phyloP scores from a whole-genome alignment of 1,139 yeast species.

The Candida frijolesensis region DNA sequence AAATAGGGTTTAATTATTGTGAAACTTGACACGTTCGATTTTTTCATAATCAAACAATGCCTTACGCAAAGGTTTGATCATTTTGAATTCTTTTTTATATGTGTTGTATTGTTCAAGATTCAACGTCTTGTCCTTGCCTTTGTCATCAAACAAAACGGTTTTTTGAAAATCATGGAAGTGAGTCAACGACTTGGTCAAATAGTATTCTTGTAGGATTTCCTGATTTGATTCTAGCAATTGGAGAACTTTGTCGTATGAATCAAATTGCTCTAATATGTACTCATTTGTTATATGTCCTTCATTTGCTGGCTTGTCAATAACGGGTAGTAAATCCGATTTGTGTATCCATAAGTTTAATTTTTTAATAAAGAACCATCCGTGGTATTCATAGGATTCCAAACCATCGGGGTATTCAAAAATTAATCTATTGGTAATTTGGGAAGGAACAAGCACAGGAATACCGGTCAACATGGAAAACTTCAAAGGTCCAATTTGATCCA shows the following conservation, averaged over 20 bases:
- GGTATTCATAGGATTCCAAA: conserved; percentile 21
- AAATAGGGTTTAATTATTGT: conserved; percentile 8
- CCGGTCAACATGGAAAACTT: conserved; percentile 35
- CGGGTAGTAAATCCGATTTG: conserved; percentile 17
- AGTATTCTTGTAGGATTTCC: conserved; percentile 32
- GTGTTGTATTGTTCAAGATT: conserved; percentile 14
- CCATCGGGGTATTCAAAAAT: conserved; percentile 30
- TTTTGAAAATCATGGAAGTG: conserved; percentile 30
- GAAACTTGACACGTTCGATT: conserved; percentile 25
- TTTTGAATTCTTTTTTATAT: conserved; percentile 22
- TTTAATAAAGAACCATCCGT: conserved; percentile 24
- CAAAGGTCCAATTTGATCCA: conserved; percentile 37
- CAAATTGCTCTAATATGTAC: conserved; percentile 10
- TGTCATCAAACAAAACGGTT: conserved; percentile 25
- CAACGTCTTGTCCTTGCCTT: conserved; percentile 21
- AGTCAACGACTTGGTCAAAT: conserved; percentile 31
- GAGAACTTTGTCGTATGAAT: conserved; percentile 22
- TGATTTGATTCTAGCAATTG: conserved; percentile 22
- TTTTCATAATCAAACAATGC: conserved; percentile 27
- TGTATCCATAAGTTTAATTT: conserved; percentile 31
- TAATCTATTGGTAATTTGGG: conserved; percentile 26
- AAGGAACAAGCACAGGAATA: conserved; percentile 35
- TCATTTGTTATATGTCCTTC: neutral
- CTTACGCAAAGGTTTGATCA: conserved; percentile 25
- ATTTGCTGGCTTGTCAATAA: neutral